Evolutionary conservation across 78 protist species (phyloP).

Genomic region (Dictyostelium purpureum): DNA sequence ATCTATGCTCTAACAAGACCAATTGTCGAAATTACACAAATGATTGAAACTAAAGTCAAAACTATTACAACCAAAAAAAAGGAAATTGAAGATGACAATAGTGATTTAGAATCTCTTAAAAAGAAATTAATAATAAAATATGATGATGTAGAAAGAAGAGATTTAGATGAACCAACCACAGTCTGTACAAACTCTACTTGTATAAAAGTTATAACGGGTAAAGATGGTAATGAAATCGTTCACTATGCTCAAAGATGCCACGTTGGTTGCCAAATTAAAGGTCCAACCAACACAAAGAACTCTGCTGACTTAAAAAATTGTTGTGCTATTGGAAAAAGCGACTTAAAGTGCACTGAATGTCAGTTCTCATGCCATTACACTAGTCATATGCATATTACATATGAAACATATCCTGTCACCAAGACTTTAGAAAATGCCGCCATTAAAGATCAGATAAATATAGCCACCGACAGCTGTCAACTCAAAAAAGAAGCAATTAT

Average conservation of each 20-base stretch:
- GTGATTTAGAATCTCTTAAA: background rate
- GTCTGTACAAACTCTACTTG: background rate
- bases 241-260: background rate
- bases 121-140: background rate
- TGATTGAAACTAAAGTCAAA: background rate
- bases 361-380: background rate
- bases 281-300: background rate
- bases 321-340: background rate
- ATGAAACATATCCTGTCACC: background rate
- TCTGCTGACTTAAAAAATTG: background rate
- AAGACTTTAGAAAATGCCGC: background rate
- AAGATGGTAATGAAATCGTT: background rate
- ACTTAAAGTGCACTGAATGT: too few relatives aligned
- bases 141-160: background rate
- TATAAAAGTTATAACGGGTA: background rate
- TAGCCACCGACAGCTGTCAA: background rate
- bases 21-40: background rate
- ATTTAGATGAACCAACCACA: background rate
- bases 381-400: background rate
- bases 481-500: background rate
- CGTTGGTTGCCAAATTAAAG: background rate
- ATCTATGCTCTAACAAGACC: background rate
- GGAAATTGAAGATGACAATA: background rate
- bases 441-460: background rate
- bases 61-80: background rate